These are phyloP conservation scores for Pseudopithomyces chartarum DNA, from an alignment of 2,329 filamentous ascomycete genomes.

Conservation along the genomic window DNA sequence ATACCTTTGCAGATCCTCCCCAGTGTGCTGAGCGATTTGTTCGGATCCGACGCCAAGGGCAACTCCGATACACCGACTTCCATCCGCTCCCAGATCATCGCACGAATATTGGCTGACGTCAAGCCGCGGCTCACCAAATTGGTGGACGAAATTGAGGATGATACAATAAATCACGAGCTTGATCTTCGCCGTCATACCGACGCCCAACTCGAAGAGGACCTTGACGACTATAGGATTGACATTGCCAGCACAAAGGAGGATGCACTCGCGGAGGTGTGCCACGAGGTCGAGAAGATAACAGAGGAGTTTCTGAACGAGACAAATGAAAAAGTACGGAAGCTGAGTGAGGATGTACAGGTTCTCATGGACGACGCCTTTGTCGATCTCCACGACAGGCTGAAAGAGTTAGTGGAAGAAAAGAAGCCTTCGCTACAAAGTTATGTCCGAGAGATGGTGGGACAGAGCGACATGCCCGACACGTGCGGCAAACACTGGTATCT, in stretches of 20 bases:
- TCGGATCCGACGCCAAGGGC: background rate
- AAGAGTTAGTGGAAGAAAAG: background rate
- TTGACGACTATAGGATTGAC: background rate
- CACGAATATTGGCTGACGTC: background rate
- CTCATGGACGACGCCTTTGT: background rate
- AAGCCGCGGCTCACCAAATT: background rate
- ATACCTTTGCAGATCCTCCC: background rate
- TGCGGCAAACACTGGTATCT: too few species aligned
- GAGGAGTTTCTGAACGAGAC: background rate
- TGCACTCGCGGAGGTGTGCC: background rate
- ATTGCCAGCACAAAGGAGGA: background rate
- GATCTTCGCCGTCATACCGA: background rate
- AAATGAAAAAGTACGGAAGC: background rate
- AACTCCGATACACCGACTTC: background rate
- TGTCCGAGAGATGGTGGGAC: background rate
- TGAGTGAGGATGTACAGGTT: background rate
- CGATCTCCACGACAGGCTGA: background rate
- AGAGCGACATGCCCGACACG: too few species aligned
- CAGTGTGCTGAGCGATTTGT: background rate
- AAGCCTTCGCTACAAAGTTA: background rate
- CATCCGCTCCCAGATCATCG: background rate
- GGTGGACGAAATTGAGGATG: background rate
- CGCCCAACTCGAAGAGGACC: background rate
- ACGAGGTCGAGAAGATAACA: background rate
- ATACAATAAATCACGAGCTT: background rate